These are phyloP conservation scores for Aspergillus cejpii DNA, from an alignment of 2,329 filamentous ascomycete species.

Conservation along the genomic window DNA sequence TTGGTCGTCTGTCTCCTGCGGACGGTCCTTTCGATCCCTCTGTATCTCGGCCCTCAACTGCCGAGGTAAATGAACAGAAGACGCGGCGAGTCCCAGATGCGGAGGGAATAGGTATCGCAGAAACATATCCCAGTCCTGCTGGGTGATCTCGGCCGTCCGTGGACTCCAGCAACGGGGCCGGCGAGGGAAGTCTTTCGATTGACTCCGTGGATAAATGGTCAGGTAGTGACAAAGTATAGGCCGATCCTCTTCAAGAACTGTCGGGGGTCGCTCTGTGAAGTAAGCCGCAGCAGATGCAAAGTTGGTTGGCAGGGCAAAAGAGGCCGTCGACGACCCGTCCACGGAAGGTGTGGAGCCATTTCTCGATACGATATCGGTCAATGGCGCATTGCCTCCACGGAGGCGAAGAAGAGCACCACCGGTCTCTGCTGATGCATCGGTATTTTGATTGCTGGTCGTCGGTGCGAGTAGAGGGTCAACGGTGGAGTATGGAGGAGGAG, in stretches of 20 bases:
- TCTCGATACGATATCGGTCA: conserved; percentile 10
- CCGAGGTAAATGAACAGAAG: conserved; percentile 32
- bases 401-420: conserved; percentile 13
- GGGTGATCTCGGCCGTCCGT: conserved; percentile 29
- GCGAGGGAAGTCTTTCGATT: conserved; percentile 39
- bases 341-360: conserved; percentile 15
- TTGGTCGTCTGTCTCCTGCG: conserved; percentile 39
- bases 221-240: conserved; percentile 32
- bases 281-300: conserved; percentile 36
- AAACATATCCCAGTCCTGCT: conserved; percentile 43
- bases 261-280: conserved; percentile 33
- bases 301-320: conserved; percentile 21
- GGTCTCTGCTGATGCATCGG: conserved; percentile 10
- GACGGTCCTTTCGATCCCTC: conserved; percentile 38
- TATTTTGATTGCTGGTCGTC: conserved; percentile 16
- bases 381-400: conserved; percentile 17
- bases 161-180: conserved; percentile 38
- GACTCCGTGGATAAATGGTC: conserved; percentile 38
- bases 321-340: conserved; percentile 6
- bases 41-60: conserved; percentile 38
- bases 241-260: conserved; percentile 19
- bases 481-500: conserved; percentile 39
- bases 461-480: conserved; percentile 33
- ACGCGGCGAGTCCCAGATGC: conserved; percentile 33
- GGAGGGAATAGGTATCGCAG: conserved; percentile 38